Conservation (phyloP, 352 stramenopile species). For the Chrysophaeum taylorii region DNA sequence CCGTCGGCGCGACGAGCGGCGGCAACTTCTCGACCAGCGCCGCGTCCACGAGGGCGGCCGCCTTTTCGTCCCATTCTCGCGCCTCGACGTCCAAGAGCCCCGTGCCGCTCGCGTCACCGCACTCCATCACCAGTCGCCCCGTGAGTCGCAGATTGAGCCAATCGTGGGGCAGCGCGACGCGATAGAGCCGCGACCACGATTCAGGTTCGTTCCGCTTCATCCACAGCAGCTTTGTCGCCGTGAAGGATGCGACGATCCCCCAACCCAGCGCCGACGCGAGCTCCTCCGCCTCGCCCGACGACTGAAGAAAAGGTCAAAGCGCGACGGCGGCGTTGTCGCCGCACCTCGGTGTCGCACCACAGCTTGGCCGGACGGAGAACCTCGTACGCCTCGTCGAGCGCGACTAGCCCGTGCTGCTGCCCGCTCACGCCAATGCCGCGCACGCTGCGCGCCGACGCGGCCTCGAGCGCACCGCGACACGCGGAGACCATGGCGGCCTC, state of each 20-base stretch:
- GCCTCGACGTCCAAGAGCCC: slow-evolving; percentile 22
- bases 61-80: not conserved
- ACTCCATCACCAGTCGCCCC: slow-evolving; percentile 19
- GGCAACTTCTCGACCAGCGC: slow-evolving; percentile 19
- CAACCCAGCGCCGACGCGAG: not conserved
- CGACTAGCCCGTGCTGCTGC: slow-evolving; percentile 33
- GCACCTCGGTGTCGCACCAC: slow-evolving; percentile 32
- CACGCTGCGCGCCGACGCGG: too few species aligned
- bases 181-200: slow-evolving; percentile 21
- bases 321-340: slow-evolving; percentile 15
- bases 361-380: slow-evolving; percentile 28
- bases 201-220: slow-evolving; percentile 27
- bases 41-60: slow-evolving; percentile 16
- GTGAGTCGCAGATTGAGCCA: slow-evolving; percentile 24
- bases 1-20: slow-evolving; percentile 17
- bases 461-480: too few species aligned
- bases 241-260: slow-evolving; percentile 20
- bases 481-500: too few species aligned
- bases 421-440: slow-evolving; percentile 26
- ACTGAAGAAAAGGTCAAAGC: not conserved
- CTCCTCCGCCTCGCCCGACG: not conserved
- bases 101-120: slow-evolving; percentile 28
- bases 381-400: slow-evolving; percentile 15
- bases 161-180: slow-evolving; percentile 30
- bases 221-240: slow-evolving; percentile 29